These are phyloP conservation scores for Amphichorda felina DNA, from an alignment of 2,329 filamentous ascomycete species.

Conservation along the genomic window DNA sequence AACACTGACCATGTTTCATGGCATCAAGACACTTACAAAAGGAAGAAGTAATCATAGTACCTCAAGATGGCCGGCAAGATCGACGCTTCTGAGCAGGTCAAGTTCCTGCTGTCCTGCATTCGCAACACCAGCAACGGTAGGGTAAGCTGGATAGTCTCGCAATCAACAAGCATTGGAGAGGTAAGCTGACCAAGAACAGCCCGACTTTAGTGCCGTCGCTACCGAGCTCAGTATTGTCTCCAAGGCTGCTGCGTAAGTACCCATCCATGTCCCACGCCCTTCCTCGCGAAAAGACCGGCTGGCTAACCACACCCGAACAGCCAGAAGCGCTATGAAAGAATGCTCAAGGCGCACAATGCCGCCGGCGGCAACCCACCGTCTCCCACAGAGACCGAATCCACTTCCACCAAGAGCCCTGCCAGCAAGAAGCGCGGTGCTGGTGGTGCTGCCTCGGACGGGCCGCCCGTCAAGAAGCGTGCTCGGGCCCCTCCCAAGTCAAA, in stretches of 20 bases:
- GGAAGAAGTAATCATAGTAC: too few relatives aligned
- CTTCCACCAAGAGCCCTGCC: conserved; percentile 11
- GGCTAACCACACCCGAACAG: too few relatives aligned
- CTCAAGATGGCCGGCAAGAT: conserved; percentile 19
- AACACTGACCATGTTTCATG: too few relatives aligned
- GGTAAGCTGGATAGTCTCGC: conserved; percentile 26
- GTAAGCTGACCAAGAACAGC: conserved; percentile 26
- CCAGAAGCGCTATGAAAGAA: conserved; percentile 55
- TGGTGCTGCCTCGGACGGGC: background rate
- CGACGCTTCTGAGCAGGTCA: conserved; percentile 44
- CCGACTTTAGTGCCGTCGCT: conserved; percentile 55
- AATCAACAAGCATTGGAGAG: background rate
- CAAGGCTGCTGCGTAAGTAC: conserved; percentile 59
- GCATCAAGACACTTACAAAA: too few relatives aligned
- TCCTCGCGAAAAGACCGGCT: background rate
- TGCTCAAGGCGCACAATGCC: conserved; percentile 48
- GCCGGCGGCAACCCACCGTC: conserved; percentile 5
- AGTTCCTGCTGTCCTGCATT: conserved; percentile 57
- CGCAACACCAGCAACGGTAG: conserved; percentile 46
- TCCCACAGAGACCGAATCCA: conserved; percentile 8
- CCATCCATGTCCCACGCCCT: background rate
- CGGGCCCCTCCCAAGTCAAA: conserved; percentile 7
- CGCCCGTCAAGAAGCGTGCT: conserved; percentile 3
- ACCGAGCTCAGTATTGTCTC: conserved; percentile 48
- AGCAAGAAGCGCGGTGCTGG: background rate